Percentiles rank a stretch among this genome's conserved stretches.
phyloP scores from a whole-genome alignment of 1,139 yeast genomes.

The Saccharomyces hybrid region DNA sequence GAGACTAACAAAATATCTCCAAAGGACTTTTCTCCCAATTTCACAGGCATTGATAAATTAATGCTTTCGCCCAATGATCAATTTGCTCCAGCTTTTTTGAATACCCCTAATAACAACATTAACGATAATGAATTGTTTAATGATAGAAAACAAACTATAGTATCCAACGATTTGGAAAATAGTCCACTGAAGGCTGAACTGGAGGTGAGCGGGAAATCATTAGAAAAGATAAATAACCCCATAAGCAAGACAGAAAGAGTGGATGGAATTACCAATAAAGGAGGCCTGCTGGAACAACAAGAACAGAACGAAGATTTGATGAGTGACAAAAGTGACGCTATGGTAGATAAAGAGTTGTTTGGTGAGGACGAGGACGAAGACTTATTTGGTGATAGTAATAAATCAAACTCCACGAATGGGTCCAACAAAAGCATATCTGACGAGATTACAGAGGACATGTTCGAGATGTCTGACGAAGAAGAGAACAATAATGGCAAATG shows the following conservation, averaged over 20 bases:
- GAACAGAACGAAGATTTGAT: constrained; percentile 2
- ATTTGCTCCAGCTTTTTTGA: constrained; percentile 18
- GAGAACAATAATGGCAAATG: constrained; percentile 12
- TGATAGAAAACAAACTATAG: constrained; percentile 14
- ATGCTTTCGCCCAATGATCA: constrained; percentile 15
- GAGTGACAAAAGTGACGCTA: constrained; percentile 14
- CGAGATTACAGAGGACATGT: constrained; percentile 32
- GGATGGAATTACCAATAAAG: background rate
- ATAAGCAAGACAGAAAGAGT: background rate
- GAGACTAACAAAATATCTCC: constrained; percentile 15
- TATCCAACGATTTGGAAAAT: constrained; percentile 8
- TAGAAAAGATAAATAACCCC: background rate
- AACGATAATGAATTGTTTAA: constrained; percentile 19
- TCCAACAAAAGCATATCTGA: constrained; percentile 12
- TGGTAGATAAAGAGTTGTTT: constrained; percentile 19
- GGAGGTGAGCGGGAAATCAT: background rate
- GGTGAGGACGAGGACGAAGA: constrained; percentile 28
- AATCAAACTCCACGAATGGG: constrained; percentile 13
- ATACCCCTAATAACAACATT: constrained; percentile 20
- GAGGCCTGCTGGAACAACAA: background rate
- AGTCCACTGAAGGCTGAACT: constrained; percentile 9
- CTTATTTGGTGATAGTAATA: constrained; percentile 29
- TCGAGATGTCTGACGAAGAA: constrained; percentile 30
- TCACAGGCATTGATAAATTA: constrained; percentile 12
- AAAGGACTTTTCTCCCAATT: constrained; percentile 13